A percentile compares a stretch with the other conserved stretches of the same genome.
Conservation (phyloP, 495 filamentous ascomycete genomes). For the Friedmanniomyces simplex region DNA sequence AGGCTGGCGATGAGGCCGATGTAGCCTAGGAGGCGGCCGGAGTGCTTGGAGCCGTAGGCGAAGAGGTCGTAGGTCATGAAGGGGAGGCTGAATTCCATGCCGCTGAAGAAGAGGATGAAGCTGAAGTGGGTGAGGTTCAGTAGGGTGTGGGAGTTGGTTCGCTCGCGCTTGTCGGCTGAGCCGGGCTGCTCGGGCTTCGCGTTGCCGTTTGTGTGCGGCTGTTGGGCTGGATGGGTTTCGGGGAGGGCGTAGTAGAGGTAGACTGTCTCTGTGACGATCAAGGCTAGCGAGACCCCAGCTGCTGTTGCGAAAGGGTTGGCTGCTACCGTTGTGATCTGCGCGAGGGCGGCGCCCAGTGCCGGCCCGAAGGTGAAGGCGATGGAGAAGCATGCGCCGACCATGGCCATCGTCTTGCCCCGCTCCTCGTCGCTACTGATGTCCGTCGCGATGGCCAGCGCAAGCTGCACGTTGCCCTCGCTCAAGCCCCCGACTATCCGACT, state of each 20-base stretch:
- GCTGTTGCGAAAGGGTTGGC: conserved; percentile 91
- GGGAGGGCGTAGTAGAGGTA: conserved; percentile 84
- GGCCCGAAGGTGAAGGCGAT: conserved; percentile 96
- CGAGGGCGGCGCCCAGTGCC: conserved; percentile 75
- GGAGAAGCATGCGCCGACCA: conserved; percentile 92
- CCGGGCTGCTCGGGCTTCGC: conserved; percentile 18
- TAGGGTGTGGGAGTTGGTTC: conserved; percentile 70
- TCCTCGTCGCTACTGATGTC: conserved; percentile 79
- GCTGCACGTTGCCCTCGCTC: conserved; percentile 93
- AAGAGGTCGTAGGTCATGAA: conserved; percentile 97
- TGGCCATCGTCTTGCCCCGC: conserved; percentile 82
- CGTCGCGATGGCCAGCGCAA: conserved; percentile 92
- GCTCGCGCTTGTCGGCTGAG: conserved; percentile 20
- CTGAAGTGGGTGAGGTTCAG: conserved; percentile 79
- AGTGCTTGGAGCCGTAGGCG: conserved; percentile 61
- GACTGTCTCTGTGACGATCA: conserved; percentile 75
- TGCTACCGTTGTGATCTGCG: conserved; percentile 59
- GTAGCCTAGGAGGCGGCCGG: conserved; percentile 81
- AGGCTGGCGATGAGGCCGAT: conserved; percentile 88
- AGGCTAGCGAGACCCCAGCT: conserved; percentile 67
- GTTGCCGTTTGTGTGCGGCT: conserved; percentile 23
- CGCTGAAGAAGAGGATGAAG: conserved; percentile 94
- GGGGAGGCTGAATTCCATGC: conserved; percentile 90
- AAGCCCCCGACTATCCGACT: conserved; percentile 85
- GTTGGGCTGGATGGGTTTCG: conserved; percentile 62